Conservation (phyloP, 2,329 filamentous ascomycete species). For the Tympanopsis confertula region DNA sequence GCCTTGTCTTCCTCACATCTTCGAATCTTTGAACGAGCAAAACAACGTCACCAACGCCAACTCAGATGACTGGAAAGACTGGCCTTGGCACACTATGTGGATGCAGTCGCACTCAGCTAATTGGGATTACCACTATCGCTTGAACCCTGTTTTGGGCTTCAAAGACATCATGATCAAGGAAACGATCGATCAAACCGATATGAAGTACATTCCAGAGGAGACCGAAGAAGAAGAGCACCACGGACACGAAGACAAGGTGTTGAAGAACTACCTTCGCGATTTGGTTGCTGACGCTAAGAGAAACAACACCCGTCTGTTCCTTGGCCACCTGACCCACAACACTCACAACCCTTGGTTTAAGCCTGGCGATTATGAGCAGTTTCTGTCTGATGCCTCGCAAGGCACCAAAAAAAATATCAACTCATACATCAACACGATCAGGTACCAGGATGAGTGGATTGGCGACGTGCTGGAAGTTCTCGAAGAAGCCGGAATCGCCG, state of each 20-base stretch:
- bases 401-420: too few species aligned
- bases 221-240: not conserved
- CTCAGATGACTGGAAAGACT: not conserved
- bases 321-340: not conserved
- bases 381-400: too few species aligned
- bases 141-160: not conserved
- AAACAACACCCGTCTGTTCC: not conserved
- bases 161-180: not conserved
- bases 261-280: not conserved
- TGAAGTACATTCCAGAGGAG: not conserved
- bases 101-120: not conserved
- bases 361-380: not conserved
- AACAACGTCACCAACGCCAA: not conserved
- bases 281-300: not conserved
- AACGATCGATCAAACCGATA: not conserved
- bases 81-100: not conserved
- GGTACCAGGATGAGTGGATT: not conserved
- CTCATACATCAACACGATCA: not conserved
- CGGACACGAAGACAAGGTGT: not conserved
- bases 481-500: not conserved
- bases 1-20: constrained; percentile 14
- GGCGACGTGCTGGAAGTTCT: not conserved
- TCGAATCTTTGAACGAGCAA: constrained; percentile 1
- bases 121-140: not conserved
- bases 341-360: not conserved